phyloP scores from a whole-genome alignment of 441 rosid genomes.

The Brassica balearica region DNA sequence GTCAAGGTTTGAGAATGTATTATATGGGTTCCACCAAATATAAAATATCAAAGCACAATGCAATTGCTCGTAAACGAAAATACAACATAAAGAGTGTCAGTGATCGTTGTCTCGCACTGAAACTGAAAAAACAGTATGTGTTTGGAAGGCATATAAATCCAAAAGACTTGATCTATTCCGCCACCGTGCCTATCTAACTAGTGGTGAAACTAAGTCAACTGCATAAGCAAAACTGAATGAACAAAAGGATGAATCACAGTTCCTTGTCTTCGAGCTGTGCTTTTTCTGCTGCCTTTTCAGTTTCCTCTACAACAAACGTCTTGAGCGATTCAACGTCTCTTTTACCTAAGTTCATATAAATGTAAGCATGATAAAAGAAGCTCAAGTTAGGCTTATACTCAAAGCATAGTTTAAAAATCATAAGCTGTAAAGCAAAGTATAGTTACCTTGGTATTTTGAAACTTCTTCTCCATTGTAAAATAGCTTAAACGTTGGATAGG shows the following conservation, averaged over 20 bases:
- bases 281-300: slow-evolving; percentile 80
- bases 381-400: neutral
- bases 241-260: slow-evolving; percentile 48
- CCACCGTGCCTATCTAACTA: slow-evolving; percentile 36
- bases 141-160: neutral
- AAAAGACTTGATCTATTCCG: slow-evolving; percentile 7
- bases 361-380: neutral
- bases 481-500: slow-evolving; percentile 93
- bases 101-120: slow-evolving; percentile 3
- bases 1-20: neutral
- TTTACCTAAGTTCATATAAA: slow-evolving; percentile 53
- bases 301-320: slow-evolving; percentile 75
- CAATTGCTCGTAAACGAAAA: slow-evolving; percentile 18
- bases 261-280: slow-evolving; percentile 70
- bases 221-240: slow-evolving; percentile 46
- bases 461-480: slow-evolving; percentile 95
- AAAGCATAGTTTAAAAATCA: neutral
- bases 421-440: slow-evolving; percentile 5
- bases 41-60: slow-evolving; percentile 12
- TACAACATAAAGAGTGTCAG: neutral
- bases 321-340: slow-evolving; percentile 78
- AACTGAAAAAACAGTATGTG: slow-evolving; percentile 6
- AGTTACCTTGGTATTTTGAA: slow-evolving; percentile 84
- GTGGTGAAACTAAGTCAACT: slow-evolving; percentile 43
- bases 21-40: neutral